These are phyloP conservation scores for Metarhizium rileyi DNA, from an alignment of 2,329 filamentous ascomycete species.

Conservation along the genomic window DNA sequence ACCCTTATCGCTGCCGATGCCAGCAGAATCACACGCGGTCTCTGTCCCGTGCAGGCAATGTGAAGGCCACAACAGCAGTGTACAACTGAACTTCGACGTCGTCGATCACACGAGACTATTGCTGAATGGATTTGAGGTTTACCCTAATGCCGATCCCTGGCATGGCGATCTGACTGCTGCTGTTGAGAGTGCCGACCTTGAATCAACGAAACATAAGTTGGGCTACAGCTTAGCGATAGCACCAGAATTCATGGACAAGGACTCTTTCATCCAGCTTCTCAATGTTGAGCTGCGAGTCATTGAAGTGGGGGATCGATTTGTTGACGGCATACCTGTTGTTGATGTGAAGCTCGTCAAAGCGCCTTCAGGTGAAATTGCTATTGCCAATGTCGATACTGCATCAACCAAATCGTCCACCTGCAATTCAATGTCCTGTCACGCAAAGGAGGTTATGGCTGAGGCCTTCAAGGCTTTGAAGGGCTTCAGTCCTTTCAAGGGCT, in stretches of 20 bases:
- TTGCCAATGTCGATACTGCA: slow-evolving; percentile 36
- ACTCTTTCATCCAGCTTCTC: slow-evolving; percentile 42
- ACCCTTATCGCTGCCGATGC: slow-evolving; percentile 26
- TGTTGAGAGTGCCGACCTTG: slow-evolving; percentile 31
- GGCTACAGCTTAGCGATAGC: slow-evolving; percentile 39
- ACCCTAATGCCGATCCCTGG: slow-evolving; percentile 40
- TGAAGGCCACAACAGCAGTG: slow-evolving; percentile 32
- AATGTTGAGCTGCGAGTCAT: slow-evolving; percentile 48
- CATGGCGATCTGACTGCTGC: slow-evolving; percentile 33
- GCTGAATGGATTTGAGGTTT: slow-evolving; percentile 52
- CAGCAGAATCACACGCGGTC: slow-evolving; percentile 28
- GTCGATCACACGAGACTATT: slow-evolving; percentile 38
- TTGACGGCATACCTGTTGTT: slow-evolving; percentile 45
- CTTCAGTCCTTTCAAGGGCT: slow-evolving; percentile 13
- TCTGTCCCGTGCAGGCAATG: slow-evolving; percentile 46
- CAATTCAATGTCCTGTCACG: slow-evolving; percentile 41
- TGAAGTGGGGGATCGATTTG: slow-evolving; percentile 46
- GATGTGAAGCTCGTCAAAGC: slow-evolving; percentile 54
- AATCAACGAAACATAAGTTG: slow-evolving; percentile 28
- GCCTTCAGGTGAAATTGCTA: slow-evolving; percentile 42
- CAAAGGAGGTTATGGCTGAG: slow-evolving; percentile 26
- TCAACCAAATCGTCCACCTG: slow-evolving; percentile 23
- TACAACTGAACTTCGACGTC: slow-evolving; percentile 46
- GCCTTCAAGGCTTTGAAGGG: slow-evolving; percentile 18
- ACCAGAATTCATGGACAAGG: slow-evolving; percentile 36